Base-by-base conservation (phyloP, 805 yeast species). In the Groenewaldozyma salmanticensis region DNA sequence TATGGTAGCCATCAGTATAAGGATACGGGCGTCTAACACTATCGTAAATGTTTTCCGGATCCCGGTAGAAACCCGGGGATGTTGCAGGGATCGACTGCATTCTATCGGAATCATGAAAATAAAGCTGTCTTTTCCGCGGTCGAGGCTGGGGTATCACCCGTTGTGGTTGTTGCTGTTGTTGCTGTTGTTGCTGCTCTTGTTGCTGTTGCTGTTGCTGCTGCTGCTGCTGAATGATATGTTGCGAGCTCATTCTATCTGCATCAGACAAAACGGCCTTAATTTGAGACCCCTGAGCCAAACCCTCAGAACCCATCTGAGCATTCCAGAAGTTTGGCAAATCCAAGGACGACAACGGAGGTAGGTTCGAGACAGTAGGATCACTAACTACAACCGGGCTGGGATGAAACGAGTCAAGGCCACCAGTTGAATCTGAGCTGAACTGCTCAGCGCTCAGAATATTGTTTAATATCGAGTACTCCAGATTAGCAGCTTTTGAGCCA, bases 1-100 rank as follows among this genome's bases (percentile, higher is more conserved):
- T 72, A 56, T 77, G 83, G 53, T 76, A 77, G 38, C 77, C 76
- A 46, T 66, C 70, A 2, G 84, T 81, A 53, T 77, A 77, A 46
- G 75, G 77, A 51, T 74, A 77, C 39, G 77, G 71, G 40, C 65
- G 68, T 22, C 63, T 68, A n/a, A 87, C 80, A 37, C 74, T 68
- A n/a, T 81, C 76, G 60, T 87, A 87, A n/a, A 87, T 52, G 17
- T 49, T 51, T 35, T 50, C 55, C 2, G 56, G 54, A 27, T 45
- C 72, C 58, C 65, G 73, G 21, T 31, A 15, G 24, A 15, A 31
- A 31, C 35, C 20, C 22, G 29, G 29, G 29, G 29, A 24, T 7
- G 29, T 33, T 36, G 40, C 42, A 27, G 39, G 37, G 27, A 31
- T 18, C 20, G 39, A 9, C 29, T 21, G 35, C 32, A 39, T 21